Conservation (phyloP, 352 stramenopile genomes). For the Pythium coloratum region DNA sequence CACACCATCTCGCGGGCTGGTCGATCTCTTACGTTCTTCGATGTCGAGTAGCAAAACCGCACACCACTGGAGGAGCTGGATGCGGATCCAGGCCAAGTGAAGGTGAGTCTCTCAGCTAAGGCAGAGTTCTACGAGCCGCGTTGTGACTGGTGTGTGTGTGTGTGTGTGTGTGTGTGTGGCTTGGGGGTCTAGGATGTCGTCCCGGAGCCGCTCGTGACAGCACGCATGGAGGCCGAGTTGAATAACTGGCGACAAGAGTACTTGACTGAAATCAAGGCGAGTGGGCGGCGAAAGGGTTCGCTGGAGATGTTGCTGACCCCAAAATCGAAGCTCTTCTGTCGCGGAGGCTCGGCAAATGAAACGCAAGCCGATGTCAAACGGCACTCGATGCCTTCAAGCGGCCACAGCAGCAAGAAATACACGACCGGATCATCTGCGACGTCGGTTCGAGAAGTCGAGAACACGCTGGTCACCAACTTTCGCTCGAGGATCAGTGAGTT, state of each 20-base stretch:
- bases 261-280: conserved; percentile 23
- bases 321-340: not conserved
- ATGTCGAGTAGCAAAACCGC: conserved; percentile 48
- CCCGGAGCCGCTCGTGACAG: conserved; percentile 26
- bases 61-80: conserved; percentile 69
- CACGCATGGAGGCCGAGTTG: conserved; percentile 27
- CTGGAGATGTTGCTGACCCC: conserved; percentile 15
- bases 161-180: not conserved
- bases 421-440: not conserved
- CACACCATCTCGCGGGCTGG: not conserved
- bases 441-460: conserved; percentile 22
- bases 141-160: not conserved
- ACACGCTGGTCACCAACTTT: conserved; percentile 30
- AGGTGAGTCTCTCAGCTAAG: conserved; percentile 24
- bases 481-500: conserved; percentile 26
- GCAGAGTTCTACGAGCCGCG: not conserved
- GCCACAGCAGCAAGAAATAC: conserved; percentile 12
- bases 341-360: not conserved
- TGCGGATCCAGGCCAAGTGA: conserved; percentile 25
- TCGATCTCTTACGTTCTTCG: not conserved
- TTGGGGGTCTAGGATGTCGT: conserved; percentile 17
- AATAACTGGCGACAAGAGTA: conserved; percentile 27
- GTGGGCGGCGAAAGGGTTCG: conserved; percentile 4
- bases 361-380: not conserved
- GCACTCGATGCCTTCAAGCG: not conserved